Evolutionary conservation across 2,329 filamentous ascomycete genomes (phyloP).

Genomic region (Sarocladiaceae sp.): DNA sequence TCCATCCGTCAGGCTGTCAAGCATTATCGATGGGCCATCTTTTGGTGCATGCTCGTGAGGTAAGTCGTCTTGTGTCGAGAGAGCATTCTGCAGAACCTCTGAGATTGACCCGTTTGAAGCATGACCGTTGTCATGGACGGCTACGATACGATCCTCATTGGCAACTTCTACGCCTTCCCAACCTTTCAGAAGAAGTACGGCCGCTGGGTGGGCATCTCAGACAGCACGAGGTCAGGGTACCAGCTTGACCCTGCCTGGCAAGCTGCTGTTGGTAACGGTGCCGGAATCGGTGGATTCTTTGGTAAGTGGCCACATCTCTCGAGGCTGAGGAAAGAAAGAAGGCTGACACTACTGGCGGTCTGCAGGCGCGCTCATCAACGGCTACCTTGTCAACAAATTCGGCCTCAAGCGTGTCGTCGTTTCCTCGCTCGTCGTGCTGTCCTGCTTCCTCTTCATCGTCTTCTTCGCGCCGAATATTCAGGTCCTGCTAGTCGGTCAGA

Average conservation of each 20-base stretch:
- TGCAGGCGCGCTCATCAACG: conserved; percentile 31
- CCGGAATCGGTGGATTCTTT: conserved; percentile 36
- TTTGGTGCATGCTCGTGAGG: conserved; percentile 14
- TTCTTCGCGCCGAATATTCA: conserved; percentile 31
- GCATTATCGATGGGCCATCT: conserved; percentile 18
- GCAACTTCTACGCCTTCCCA: conserved; percentile 21
- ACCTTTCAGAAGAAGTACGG: conserved; percentile 22
- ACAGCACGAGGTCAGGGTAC: conserved; percentile 24
- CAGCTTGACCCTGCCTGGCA: conserved; percentile 41
- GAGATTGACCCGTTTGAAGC: conserved; percentile 16
- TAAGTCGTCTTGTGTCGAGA: not conserved
- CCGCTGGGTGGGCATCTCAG: conserved; percentile 15
- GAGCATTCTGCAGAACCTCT: not conserved
- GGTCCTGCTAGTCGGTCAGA: conserved; percentile 30
- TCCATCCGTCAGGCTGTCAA: conserved; percentile 13
- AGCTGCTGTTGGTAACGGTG: conserved; percentile 34
- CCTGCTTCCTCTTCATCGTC: conserved; percentile 32
- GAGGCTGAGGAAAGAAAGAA: too few relatives aligned
- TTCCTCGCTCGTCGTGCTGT: conserved; percentile 27
- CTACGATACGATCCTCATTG: conserved; percentile 16
- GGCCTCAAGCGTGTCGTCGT: conserved; percentile 35
- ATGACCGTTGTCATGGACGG: conserved; percentile 27
- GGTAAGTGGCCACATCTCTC: too few relatives aligned
- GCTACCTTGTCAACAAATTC: conserved; percentile 32
- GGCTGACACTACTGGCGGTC: not conserved